Evolutionary conservation across 1,284 basidiomycete genomes (phyloP).

Genomic region (Mrakiaceae sp.): DNA sequence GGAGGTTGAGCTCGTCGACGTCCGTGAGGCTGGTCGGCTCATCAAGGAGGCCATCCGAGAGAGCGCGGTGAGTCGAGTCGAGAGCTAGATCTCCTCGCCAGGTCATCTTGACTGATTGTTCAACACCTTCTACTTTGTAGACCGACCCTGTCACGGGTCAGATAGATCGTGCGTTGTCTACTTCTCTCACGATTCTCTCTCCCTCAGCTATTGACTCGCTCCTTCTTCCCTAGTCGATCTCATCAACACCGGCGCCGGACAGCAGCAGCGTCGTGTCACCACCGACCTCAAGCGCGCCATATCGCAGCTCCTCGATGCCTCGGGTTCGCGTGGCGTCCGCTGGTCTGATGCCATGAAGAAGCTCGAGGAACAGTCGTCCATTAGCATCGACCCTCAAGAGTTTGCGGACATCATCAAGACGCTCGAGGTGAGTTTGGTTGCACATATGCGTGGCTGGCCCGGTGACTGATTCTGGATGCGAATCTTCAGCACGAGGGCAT

Average conservation of each 20-base stretch:
- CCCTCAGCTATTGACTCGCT: background rate
- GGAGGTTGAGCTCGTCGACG: slow-evolving; percentile 74
- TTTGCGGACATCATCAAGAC: slow-evolving; percentile 69
- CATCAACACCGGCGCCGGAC: slow-evolving; percentile 84
- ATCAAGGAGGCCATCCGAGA: slow-evolving; percentile 94
- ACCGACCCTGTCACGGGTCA: slow-evolving; percentile 91
- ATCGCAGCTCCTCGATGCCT: slow-evolving; percentile 52
- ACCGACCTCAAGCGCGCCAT: slow-evolving; percentile 72
- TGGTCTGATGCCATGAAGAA: slow-evolving; percentile 67
- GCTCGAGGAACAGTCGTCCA: slow-evolving; percentile 65
- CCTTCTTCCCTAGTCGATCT: slow-evolving; percentile 49
- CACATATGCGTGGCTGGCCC: background rate
- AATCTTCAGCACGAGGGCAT: slow-evolving; percentile 48
- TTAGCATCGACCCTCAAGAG: slow-evolving; percentile 62
- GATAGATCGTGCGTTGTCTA: slow-evolving; percentile 30
- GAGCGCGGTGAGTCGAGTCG: slow-evolving; percentile 43
- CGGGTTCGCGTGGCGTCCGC: slow-evolving; percentile 52
- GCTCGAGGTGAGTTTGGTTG: slow-evolving; percentile 44
- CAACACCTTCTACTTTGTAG: slow-evolving; percentile 15
- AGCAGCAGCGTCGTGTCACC: slow-evolving; percentile 65
- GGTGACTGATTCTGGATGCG: background rate
- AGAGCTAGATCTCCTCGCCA: background rate
- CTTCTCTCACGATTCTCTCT: background rate
- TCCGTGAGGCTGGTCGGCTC: slow-evolving; percentile 78
- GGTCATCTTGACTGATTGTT: background rate